Base-by-base conservation (phyloP, 805 yeast genomes). In the Sungouiella blattae region DNA sequence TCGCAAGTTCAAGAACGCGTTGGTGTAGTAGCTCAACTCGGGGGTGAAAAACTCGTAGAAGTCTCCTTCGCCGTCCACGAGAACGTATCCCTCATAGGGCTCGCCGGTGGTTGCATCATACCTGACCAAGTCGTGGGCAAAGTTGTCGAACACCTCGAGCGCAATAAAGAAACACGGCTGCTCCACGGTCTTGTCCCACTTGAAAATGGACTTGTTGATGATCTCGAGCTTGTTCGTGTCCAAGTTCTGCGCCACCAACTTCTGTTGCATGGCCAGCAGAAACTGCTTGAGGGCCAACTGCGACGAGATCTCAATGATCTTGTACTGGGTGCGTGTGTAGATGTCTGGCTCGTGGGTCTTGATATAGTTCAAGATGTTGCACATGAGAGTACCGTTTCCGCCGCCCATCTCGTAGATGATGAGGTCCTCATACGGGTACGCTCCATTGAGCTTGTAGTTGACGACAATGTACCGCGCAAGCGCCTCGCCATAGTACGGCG, bases 401-500 rank as follows among this genome's bases (percentile, higher is more conserved):
- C 88, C 95, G 40, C 95, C 96, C 70, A 85, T 77, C 59, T 87
- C 96, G 58, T 86, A 87, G 17, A 87, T 83, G 5, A 77, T 71
- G 30, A 91, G 63, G 52, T 85, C 88, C 27, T 73, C 68, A 50
- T 80, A 80, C 1, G 89, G 91, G 47, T 77, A 83, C 27, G 73
- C 62, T 3, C 64, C 64, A 43, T 80, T 80, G 46, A 79, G 61
- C 56, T 80, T 78, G 54, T 82, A 84, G 53, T 84, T 81, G 6
- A 78, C 80, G 36, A 87, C 60, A 13, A 89, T 61, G 59, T 87
- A 84, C 36, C 89, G 65, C 0, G 96, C 96, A 37, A 91, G 62
- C 0, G 94, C 87, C 55, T 84, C 85, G 11, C 95, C 95, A 50
- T 87, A 87, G 48, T 69, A 80, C 0, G 96, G 95, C 43, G 80